Evolutionary conservation across 2,329 filamentous ascomycete species (phyloP), one percentile per base, ranked within the genome.

Genomic region (Talaromyces piceae): DNA sequence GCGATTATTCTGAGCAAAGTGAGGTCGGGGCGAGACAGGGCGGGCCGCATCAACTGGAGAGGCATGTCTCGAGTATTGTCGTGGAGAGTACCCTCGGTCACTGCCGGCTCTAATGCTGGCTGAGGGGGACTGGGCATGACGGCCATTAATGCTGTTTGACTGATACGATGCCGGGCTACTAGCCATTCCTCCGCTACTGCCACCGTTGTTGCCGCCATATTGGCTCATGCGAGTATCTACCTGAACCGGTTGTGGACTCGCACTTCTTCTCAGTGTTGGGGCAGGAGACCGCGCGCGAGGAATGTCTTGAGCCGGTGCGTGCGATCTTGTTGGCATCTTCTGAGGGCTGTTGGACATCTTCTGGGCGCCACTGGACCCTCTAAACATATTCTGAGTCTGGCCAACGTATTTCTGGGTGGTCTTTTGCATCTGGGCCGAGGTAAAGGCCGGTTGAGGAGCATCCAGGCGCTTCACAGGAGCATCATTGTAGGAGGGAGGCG

Each of bases 391-490:
- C 41, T 88, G 81, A 2, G 88, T 88, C 67, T 96, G 87, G 43
- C 84, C 82, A 20, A 87, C 82, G 62, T 91, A 96, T 68, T 90
- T 90, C 61, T 94, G 86, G 0, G 90, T 93, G 3, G 91, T 88
- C 67, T 95, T 88, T 64, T 95, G 88, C 94, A 98, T 98, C 45
- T 93, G 88, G 56, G 86, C 88, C 3, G 89, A 87, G 0, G 94
- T 98, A 54, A 94, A 89, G 1, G 93, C 93, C 2, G 91, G 90
- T 53, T 91, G 86, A 2, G 93, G 94, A 11, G 91, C 87, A 49
- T 90, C 93, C 3, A 97, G 78, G 53, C 88, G 80, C 64, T 87
- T 88, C 43, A 89, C 79, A 46, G 84, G 81, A 44, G 82, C 71
- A 52, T 78, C 81, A 54, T 91, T 87, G 63, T 96, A 97, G 0